Base-by-base conservation (phyloP, 345 rosid species). In the Eucalyptus sp. region DNA sequence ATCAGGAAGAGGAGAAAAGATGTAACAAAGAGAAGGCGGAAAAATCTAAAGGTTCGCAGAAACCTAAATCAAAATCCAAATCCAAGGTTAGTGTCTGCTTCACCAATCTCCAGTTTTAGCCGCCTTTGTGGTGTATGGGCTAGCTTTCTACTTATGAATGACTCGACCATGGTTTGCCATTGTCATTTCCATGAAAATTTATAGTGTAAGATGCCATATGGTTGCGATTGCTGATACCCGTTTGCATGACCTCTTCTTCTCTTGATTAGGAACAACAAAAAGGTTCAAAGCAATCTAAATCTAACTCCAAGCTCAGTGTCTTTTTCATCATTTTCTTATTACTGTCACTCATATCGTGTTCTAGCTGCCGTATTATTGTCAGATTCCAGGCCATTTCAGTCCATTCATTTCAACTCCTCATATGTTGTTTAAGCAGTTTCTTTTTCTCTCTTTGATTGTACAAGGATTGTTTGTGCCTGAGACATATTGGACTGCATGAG, bases 1-100 rank as follows among this genome's bases (percentile, higher is more conserved):
- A 50, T 8, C 50, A 96, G 98, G 96, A 94, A 91, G 97, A 94
- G 89, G 96, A 96, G 91, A 89, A 88, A 64, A 91, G 97, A 84
- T 94, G 97, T 86, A 64, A 76, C 10, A 91, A 91, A 50, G 93
- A 86, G 76, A 81, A 86, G 54, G 90, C 62, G 49, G 90, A 54
- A 71, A 83, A 54, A 37, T 37, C 92, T 8, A 92, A 93, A 84
- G 87, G 44, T 48, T 87, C 87, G n/a, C 49, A 58, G 50, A 94
- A 91, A 87, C 71, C 92, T 8, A 92, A 92, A 92, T 94, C 46
- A 24, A 44, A 86, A 33, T 31, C 56, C 18, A 86, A 84, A 20
- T 46, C 60, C 51, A 62, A 89, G 88, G 81, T 58, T 48, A 50
- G 88, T 89, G 24, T 58, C 86, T 12, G 25, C 66, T 89, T 86